Evolutionary conservation across 176 grass and related monocot genomes (phyloP), one percentile per base, ranked within the genome.

Genomic region (Thalia dealbata): DNA sequence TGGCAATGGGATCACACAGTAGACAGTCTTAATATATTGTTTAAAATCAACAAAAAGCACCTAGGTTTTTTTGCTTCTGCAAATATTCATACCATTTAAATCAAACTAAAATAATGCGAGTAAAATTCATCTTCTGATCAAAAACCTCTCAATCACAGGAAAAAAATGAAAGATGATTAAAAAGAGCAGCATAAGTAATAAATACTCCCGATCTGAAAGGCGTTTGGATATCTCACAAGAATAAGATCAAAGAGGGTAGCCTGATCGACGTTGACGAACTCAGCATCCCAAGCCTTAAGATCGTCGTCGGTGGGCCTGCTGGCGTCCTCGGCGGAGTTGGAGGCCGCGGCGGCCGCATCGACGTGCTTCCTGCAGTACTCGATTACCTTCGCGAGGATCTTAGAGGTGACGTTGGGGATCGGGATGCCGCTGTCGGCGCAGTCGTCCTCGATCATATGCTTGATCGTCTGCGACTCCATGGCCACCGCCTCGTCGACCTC

Each of bases 281-380:
- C 79, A 3, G 43, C n/a, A 56, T 96, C 83, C 83, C 83, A 96
- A 14, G 50, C 62, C n/a, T 86, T 75, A 70, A 96, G 79, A 12
- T 84, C 81, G 13, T 88, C 72, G 21, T 85, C 73, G 15, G 30
- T 54, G 21, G 35, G 10, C 71, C 71, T 84, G 14, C 15, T 3
- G 50, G 76, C 54, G 1, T 82, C 43, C 56, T 81, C 76, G 64
- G 84, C 6, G 61, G 61, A 63, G 5, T 63, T 63, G 61, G 61
- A 63, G 61, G 13, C 61, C 3, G 61, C 72, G 81, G 74, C 73
- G n/a, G 78, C 42, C 41, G 85, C 74, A 15, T 68, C 81, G 60
- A 78, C 91, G 55, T 96, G 91, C 78, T 70, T 82, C 67, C 76
- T 86, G 66, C 88, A 91, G 78, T 91, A 96, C 69, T 83, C 64